Percentiles rank a stretch among this genome's conserved stretches.
phyloP scores from a whole-genome alignment of 108 stramenopile genomes.

The Conticribra guillardii region DNA sequence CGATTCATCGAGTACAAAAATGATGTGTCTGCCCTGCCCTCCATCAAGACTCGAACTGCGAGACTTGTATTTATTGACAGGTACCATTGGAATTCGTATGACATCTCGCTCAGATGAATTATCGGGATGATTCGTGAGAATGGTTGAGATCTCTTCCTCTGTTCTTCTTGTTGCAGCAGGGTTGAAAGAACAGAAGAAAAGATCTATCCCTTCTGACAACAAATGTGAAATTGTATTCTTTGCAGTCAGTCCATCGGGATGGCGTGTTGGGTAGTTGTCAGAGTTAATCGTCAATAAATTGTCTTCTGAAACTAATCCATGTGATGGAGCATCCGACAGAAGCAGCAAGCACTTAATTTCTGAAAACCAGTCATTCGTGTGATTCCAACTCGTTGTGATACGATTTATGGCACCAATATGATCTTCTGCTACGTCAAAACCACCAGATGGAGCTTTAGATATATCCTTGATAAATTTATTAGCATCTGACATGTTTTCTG shows the following conservation, averaged over 20 bases:
- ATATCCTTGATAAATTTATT: constrained; percentile 24
- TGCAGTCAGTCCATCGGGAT: constrained; percentile 52
- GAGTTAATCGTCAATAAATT: constrained; percentile 21
- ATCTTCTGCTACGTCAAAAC: constrained; percentile 63
- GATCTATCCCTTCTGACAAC: constrained; percentile 51
- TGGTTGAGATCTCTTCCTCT: constrained; percentile 46
- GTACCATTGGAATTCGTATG: constrained; percentile 52
- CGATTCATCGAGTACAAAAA: constrained; percentile 66
- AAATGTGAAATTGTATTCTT: constrained; percentile 38
- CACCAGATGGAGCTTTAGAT: constrained; percentile 39
- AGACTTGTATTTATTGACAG: constrained; percentile 7
- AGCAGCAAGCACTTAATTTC: constrained; percentile 58
- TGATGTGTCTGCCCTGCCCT: constrained; percentile 64
- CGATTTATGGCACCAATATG: constrained; percentile 56
- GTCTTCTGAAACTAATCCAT: constrained; percentile 41
- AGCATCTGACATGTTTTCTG: constrained; percentile 21
- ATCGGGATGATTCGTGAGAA: constrained; percentile 40
- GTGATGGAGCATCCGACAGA: constrained; percentile 63
- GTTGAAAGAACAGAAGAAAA: constrained; percentile 69
- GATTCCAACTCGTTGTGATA: constrained; percentile 42
- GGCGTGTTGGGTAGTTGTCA: constrained; percentile 51
- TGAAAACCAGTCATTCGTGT: constrained; percentile 50
- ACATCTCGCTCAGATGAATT: constrained; percentile 42
- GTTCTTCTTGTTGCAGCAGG: constrained; percentile 51
- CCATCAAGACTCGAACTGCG: not conserved